Evolutionary conservation across 1,284 basidiomycete genomes (phyloP).

Genomic region (Apiotrichum montevideense): DNA sequence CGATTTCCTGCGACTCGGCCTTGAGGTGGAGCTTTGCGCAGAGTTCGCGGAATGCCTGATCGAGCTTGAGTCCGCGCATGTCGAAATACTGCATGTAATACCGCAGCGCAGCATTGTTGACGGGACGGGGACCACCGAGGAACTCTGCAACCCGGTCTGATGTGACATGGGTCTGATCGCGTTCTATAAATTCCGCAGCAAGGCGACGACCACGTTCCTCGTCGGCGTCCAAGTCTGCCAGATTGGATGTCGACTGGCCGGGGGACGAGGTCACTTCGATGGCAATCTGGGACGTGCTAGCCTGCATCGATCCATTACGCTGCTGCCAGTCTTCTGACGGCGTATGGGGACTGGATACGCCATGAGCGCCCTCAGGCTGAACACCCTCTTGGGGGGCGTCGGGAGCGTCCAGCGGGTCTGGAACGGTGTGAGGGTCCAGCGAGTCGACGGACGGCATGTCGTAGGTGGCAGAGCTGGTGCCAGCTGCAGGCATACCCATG

Average conservation of each 20-base stretch:
- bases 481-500: not conserved
- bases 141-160: slow-evolving; percentile 94
- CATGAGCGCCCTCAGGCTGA: not conserved
- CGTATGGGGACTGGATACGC: not conserved
- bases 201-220: slow-evolving; percentile 65
- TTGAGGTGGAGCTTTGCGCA: slow-evolving; percentile 89
- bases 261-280: slow-evolving; percentile 15
- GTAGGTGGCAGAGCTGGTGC: not conserved
- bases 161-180: slow-evolving; percentile 73
- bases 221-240: slow-evolving; percentile 16
- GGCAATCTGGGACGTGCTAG: slow-evolving; percentile 4
- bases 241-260: slow-evolving; percentile 7
- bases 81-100: slow-evolving; percentile 87
- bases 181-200: slow-evolving; percentile 75
- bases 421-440: not conserved
- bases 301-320: not conserved
- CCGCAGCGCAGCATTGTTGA: slow-evolving; percentile 69
- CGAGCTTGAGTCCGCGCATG: slow-evolving; percentile 72
- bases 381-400: not conserved
- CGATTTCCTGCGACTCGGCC: slow-evolving; percentile 95
- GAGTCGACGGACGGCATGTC: not conserved
- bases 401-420: not conserved
- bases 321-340: not conserved
- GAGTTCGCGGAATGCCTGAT: slow-evolving; percentile 80
- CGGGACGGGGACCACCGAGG: slow-evolving; percentile 72